These are phyloP conservation scores for Acanthamoeba castellanii DNA, from an alignment of 208 protist genomes.

Conservation along the genomic window DNA sequence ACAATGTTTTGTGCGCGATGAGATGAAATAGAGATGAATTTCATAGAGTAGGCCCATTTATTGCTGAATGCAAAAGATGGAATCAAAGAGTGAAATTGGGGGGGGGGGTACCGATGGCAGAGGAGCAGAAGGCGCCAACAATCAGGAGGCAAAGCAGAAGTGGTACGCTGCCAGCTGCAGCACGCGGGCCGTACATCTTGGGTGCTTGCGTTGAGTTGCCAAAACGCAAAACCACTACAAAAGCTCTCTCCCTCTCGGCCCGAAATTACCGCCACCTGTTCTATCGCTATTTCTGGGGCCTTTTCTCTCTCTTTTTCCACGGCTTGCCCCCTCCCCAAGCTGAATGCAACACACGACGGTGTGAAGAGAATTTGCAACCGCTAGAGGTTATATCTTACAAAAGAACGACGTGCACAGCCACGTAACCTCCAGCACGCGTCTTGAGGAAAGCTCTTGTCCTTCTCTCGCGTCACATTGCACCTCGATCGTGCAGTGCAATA, in stretches of 20 bases:
- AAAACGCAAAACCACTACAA: too few species aligned
- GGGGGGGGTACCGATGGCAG: background rate
- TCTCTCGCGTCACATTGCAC: background rate
- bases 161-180: background rate
- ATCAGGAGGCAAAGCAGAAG: background rate
- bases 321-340: too few species aligned
- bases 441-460: background rate
- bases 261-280: too few species aligned
- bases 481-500: background rate
- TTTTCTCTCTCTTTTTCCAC: too few species aligned
- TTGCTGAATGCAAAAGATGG: background rate
- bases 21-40: background rate
- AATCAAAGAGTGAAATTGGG: background rate
- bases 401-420: background rate
- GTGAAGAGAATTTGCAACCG: background rate
- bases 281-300: too few species aligned
- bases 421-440: too few species aligned
- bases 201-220: too few species aligned
- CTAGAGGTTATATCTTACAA: background rate
- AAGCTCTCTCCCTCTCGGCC: too few species aligned
- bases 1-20: too few species aligned
- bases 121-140: background rate
- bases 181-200: background rate
- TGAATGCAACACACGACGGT: too few species aligned
- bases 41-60: background rate